phyloP scores from a whole-genome alignment of 2,329 filamentous ascomycete species.

The Epicoccum nigrum region DNA sequence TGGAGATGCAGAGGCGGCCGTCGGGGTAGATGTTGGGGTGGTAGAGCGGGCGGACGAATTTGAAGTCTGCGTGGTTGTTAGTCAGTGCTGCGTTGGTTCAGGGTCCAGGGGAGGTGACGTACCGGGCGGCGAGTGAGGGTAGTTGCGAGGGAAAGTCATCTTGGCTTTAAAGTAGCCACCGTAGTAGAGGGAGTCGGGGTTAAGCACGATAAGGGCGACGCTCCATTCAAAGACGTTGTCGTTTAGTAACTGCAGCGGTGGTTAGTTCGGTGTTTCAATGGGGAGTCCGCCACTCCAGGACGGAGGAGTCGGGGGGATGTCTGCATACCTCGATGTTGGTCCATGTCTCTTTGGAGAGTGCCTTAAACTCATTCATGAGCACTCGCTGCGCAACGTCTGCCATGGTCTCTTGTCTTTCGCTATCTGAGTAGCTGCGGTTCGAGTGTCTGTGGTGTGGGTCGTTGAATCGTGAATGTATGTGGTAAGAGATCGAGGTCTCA shows the following conservation, averaged over 20 bases:
- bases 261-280: conserved; percentile 26
- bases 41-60: conserved; percentile 78
- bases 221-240: conserved; percentile 88
- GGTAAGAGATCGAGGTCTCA: background rate
- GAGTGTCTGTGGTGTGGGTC: conserved; percentile 17
- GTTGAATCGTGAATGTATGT: conserved; percentile 4
- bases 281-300: conserved; percentile 16
- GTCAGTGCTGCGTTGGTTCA: background rate
- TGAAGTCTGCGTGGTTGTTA: conserved; percentile 67
- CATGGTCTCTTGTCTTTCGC: conserved; percentile 26
- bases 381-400: conserved; percentile 70
- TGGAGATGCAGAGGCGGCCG: conserved; percentile 93
- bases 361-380: conserved; percentile 86
- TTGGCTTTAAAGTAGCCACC: conserved; percentile 92
- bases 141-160: conserved; percentile 87
- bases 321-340: conserved; percentile 78
- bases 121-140: conserved; percentile 84
- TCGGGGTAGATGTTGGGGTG: conserved; percentile 95
- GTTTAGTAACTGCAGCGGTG: conserved; percentile 66
- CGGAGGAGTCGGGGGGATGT: background rate
- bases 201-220: conserved; percentile 88
- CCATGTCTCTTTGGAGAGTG: conserved; percentile 88
- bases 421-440: conserved; percentile 3
- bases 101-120: conserved; percentile 31
- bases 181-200: conserved; percentile 88